These are phyloP conservation scores for Aspergillus japonicus DNA, from an alignment of 2,329 filamentous ascomycete species.

Conservation along the genomic window DNA sequence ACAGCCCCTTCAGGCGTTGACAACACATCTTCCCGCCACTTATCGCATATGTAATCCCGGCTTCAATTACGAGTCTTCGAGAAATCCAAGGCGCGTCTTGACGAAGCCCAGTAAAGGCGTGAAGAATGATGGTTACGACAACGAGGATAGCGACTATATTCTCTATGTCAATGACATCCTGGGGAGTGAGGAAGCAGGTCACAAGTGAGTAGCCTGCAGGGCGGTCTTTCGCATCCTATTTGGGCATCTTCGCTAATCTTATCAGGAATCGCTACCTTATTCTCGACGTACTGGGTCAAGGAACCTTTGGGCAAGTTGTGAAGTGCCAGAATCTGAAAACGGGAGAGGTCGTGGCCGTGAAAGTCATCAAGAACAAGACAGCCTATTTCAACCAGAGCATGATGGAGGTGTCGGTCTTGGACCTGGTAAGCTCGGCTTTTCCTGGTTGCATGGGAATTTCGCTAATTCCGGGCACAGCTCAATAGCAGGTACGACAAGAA, in stretches of 20 bases:
- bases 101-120: constrained; percentile 98
- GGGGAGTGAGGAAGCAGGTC: constrained; percentile 93
- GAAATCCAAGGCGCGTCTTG: constrained; percentile 90
- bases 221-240: too few relatives aligned
- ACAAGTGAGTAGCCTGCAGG: constrained; percentile 68
- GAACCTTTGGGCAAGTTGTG: constrained; percentile 97
- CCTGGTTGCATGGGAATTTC: constrained; percentile 1
- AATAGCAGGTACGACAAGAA: constrained; percentile 99
- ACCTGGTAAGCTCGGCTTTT: constrained; percentile 64
- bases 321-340: constrained; percentile 99
- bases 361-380: constrained; percentile 98
- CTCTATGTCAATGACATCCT: constrained; percentile 98
- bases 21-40: constrained; percentile 85
- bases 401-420: constrained; percentile 99
- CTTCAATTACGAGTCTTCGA: constrained; percentile 98
- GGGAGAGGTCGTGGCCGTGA: constrained; percentile 96
- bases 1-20: constrained; percentile 91
- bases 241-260: background rate
- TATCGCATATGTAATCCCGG: constrained; percentile 97
- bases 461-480: constrained; percentile 57
- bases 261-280: constrained; percentile 89
- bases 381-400: constrained; percentile 99
- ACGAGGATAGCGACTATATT: constrained; percentile 98
- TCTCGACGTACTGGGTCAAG: constrained; percentile 92
- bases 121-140: constrained; percentile 98